Percentiles rank a stretch among this genome's conserved stretches.
phyloP scores from a whole-genome alignment of 306 rosid genomes.

The Fagus sylvatica region DNA sequence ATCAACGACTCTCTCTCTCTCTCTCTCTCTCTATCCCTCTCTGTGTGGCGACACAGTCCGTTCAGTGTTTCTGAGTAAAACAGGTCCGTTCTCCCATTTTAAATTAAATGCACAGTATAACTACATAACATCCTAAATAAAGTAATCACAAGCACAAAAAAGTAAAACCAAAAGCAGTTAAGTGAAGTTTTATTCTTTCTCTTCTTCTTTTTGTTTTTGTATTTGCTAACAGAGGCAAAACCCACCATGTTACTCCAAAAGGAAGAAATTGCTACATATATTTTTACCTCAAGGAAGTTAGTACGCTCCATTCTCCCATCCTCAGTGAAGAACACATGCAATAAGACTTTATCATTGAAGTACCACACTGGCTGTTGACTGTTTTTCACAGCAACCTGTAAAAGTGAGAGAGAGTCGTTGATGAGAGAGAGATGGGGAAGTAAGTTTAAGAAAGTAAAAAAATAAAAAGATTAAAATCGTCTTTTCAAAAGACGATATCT shows the following conservation, averaged over 20 bases:
- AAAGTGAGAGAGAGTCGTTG: slow-evolving; percentile 49
- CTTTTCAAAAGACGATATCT: too few relatives aligned
- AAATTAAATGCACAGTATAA: neutral
- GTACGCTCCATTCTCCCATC: slow-evolving; percentile 98
- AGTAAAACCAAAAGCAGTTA: neutral
- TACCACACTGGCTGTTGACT: slow-evolving; percentile 95
- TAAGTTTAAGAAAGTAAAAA: too few relatives aligned
- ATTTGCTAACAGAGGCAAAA: neutral
- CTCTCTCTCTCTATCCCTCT: too few relatives aligned
- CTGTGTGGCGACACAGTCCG: too few relatives aligned
- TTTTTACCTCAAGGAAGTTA: slow-evolving; percentile 79
- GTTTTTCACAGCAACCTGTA: slow-evolving; percentile 91
- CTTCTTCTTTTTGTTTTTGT: neutral
- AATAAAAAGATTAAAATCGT: too few relatives aligned
- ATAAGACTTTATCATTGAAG: slow-evolving; percentile 72
- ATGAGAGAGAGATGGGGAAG: too few relatives aligned
- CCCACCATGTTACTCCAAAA: neutral
- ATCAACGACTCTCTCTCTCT: too few relatives aligned
- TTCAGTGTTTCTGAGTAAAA: neutral
- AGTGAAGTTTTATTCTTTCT: neutral
- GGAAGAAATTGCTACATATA: slow-evolving; percentile 11
- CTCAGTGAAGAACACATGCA: slow-evolving; percentile 78
- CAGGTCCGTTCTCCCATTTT: neutral
- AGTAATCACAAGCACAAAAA: neutral
- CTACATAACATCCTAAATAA: neutral